Evolutionary conservation across 768 basidiomycete species (phyloP).

Genomic region (Trametes meyenii): DNA sequence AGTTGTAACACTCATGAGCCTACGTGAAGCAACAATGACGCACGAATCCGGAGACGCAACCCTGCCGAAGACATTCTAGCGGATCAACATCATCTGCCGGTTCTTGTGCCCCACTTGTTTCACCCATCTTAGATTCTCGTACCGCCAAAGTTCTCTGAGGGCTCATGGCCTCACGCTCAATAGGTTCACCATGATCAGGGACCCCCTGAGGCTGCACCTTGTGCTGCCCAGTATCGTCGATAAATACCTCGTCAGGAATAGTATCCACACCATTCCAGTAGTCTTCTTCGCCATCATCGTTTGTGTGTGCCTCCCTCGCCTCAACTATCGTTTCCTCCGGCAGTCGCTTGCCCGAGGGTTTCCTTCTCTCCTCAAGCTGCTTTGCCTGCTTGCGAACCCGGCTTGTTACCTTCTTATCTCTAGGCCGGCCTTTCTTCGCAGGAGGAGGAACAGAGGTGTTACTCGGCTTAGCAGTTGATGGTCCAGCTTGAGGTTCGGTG

Average conservation of each 20-base stretch:
- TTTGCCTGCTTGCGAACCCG: neutral
- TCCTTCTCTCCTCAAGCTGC: neutral
- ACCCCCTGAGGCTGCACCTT: neutral
- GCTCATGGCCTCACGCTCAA: neutral
- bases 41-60: constrained; percentile 1
- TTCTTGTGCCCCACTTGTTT: neutral
- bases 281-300: constrained; percentile 12
- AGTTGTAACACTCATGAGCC: neutral
- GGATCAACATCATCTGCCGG: neutral
- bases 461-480: neutral
- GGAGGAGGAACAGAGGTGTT: neutral
- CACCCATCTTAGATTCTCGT: neutral
- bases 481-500: neutral
- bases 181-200: neutral
- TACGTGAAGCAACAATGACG: neutral
- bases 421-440: neutral
- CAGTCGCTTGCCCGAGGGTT: neutral
- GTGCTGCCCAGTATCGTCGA: neutral
- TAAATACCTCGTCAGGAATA: neutral
- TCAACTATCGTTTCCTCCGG: neutral
- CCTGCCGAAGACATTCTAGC: neutral
- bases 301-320: neutral
- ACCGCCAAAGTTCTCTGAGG: neutral
- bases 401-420: neutral
- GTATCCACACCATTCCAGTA: constrained; percentile 12